These are phyloP conservation scores for Phytophthora colocasiae DNA, from an alignment of 352 stramenopile genomes.

Conservation along the genomic window DNA sequence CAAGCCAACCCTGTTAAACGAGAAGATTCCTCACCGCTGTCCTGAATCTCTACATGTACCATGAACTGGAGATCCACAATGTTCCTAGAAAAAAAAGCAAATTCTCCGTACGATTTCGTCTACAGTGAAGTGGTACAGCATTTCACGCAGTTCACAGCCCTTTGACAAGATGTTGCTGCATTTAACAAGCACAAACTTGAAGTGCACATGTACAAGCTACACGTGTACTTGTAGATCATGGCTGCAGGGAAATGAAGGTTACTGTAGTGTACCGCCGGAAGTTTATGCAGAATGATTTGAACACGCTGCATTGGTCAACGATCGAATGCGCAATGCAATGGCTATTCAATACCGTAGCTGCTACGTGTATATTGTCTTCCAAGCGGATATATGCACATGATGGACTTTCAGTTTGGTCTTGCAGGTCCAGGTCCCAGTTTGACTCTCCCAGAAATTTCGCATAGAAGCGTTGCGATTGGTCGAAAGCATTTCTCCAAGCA, in stretches of 20 bases:
- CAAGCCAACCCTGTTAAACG: slow-evolving; percentile 26
- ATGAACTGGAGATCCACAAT: not conserved
- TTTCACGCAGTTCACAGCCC: not conserved
- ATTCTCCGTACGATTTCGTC: slow-evolving; percentile 20
- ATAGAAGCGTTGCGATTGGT: slow-evolving; percentile 13
- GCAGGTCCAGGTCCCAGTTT: slow-evolving; percentile 3
- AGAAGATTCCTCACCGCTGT: slow-evolving; percentile 17
- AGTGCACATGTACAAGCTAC: not conserved
- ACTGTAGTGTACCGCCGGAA: slow-evolving; percentile 15
- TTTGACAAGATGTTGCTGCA: not conserved
- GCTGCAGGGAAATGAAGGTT: slow-evolving; percentile 25
- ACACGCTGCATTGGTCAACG: not conserved
- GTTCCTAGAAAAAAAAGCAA: not conserved
- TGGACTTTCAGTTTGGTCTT: no score
- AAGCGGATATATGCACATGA: no score
- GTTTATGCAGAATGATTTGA: slow-evolving; percentile 3
- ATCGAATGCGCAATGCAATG: not conserved
- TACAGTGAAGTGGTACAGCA: slow-evolving; percentile 2
- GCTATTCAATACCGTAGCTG: no score
- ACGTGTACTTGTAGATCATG: not conserved
- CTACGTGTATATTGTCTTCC: no score
- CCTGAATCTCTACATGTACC: no score
- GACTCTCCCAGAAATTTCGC: slow-evolving; percentile 15
- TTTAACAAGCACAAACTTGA: not conserved
- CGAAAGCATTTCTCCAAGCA: slow-evolving; percentile 20